These are phyloP conservation scores for Aspergillaceae sp. DNA, from an alignment of 2,329 filamentous ascomycete species.

Conservation along the genomic window DNA sequence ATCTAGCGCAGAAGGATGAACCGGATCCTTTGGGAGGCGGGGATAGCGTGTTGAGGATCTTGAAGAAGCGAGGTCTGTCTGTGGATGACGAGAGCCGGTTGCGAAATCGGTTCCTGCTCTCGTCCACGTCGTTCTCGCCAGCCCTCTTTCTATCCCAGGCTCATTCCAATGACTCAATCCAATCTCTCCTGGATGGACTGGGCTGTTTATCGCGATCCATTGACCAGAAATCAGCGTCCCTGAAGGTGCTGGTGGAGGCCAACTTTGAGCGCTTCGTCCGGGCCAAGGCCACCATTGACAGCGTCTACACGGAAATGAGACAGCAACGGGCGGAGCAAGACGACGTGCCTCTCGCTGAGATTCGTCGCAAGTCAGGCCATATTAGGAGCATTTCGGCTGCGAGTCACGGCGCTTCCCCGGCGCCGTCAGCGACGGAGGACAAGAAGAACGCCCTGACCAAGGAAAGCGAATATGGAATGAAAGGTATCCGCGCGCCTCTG, in stretches of 20 bases:
- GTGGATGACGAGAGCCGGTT: constrained; percentile 76
- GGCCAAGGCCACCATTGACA: constrained; percentile 95
- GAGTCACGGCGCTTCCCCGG: constrained; percentile 32
- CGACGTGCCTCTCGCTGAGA: constrained; percentile 28
- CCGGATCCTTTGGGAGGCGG: constrained; percentile 82
- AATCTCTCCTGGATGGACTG: constrained; percentile 69
- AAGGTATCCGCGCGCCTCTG: constrained; percentile 79
- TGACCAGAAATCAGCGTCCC: constrained; percentile 91
- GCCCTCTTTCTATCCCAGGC: constrained; percentile 86
- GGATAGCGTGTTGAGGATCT: constrained; percentile 73
- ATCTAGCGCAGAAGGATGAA: constrained; percentile 81
- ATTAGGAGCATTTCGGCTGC: constrained; percentile 49
- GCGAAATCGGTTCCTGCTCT: constrained; percentile 86
- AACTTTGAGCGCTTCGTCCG: constrained; percentile 98
- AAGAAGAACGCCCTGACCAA: constrained; percentile 88
- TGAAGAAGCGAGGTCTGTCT: constrained; percentile 67
- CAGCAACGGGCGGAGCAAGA: constrained; percentile 51
- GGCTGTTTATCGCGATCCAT: constrained; percentile 84
- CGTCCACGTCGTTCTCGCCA: constrained; percentile 91
- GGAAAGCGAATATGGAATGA: constrained; percentile 83
- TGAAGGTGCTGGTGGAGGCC: constrained; percentile 92
- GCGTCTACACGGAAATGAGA: constrained; percentile 95
- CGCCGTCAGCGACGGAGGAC: constrained; percentile 38
- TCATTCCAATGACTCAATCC: constrained; percentile 76
- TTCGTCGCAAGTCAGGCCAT: constrained; percentile 57